phyloP scores from a whole-genome alignment of 345 rosid species.

The Melaleuca alternifolia region DNA sequence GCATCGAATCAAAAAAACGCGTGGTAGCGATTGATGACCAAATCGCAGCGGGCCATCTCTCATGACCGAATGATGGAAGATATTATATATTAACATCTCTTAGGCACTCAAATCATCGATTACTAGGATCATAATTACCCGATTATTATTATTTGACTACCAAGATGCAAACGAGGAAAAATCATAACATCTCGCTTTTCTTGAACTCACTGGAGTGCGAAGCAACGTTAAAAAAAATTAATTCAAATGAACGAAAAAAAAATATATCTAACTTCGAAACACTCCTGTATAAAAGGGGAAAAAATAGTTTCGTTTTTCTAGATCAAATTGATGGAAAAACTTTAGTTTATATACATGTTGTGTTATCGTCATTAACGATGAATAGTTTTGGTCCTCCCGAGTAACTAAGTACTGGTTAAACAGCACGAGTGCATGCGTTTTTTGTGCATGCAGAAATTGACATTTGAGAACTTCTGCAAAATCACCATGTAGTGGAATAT shows the following conservation, averaged over 20 bases:
- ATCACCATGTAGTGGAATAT: not conserved
- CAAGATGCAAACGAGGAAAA: not conserved
- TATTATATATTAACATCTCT: not conserved
- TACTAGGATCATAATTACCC: not conserved
- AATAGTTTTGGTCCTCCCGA: not conserved
- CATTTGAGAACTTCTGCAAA: not conserved
- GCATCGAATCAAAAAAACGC: not conserved
- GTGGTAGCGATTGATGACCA: not conserved
- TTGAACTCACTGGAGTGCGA: not conserved
- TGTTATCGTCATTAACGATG: not conserved
- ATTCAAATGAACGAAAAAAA: not conserved
- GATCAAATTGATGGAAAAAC: not conserved
- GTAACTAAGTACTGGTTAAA: not conserved
- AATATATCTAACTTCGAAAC: not conserved
- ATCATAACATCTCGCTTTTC: not conserved
- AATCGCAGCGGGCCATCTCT: not conserved
- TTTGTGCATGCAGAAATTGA: not conserved
- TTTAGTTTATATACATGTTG: not conserved
- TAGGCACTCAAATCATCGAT: not conserved
- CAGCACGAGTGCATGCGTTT: not conserved
- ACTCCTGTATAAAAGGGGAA: not conserved
- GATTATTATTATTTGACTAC: not conserved
- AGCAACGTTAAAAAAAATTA: not conserved
- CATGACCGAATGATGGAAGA: not conserved
- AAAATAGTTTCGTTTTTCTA: accelerated